phyloP scores from a whole-genome alignment of 352 stramenopile genomes.

The Globisporangium acanthophoron region DNA sequence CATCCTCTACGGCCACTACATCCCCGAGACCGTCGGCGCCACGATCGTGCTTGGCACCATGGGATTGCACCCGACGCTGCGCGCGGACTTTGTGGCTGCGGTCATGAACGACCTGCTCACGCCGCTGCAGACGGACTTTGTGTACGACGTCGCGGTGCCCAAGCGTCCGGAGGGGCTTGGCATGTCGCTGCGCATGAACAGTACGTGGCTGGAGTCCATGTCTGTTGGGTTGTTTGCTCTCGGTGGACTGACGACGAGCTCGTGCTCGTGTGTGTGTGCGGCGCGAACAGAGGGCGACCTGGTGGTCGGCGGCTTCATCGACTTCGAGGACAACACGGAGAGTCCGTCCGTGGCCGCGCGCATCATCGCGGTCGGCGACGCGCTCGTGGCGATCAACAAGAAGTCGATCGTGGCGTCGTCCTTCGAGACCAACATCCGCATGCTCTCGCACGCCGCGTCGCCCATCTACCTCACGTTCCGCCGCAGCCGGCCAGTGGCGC shows the following conservation, averaged over 20 bases:
- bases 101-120: conserved; percentile 83
- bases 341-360: conserved; percentile 71
- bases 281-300: conserved; percentile 54
- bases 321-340: conserved; percentile 77
- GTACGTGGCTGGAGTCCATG: conserved; percentile 24
- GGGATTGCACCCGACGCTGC: conserved; percentile 66
- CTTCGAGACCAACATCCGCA: conserved; percentile 84
- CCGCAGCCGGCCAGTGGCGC: conserved; percentile 45
- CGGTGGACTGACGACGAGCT: background rate
- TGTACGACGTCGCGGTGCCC: conserved; percentile 77
- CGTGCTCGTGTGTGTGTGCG: conserved; percentile 3
- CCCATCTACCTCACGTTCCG: conserved; percentile 83
- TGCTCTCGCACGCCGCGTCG: conserved; percentile 71
- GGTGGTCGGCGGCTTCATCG: conserved; percentile 74
- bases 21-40: conserved; percentile 58
- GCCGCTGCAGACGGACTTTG: conserved; percentile 74
- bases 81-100: conserved; percentile 71
- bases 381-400: conserved; percentile 84
- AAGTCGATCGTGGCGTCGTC: conserved; percentile 83
- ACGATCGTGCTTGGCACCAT: conserved; percentile 63
- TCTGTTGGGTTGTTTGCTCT: background rate
- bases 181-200: conserved; percentile 85
- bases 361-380: conserved; percentile 72
- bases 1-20: conserved; percentile 82
- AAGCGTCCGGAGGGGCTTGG: conserved; percentile 74